Base-by-base conservation (phyloP, 768 basidiomycete species). In the Dictyophora rubrovolvata region DNA sequence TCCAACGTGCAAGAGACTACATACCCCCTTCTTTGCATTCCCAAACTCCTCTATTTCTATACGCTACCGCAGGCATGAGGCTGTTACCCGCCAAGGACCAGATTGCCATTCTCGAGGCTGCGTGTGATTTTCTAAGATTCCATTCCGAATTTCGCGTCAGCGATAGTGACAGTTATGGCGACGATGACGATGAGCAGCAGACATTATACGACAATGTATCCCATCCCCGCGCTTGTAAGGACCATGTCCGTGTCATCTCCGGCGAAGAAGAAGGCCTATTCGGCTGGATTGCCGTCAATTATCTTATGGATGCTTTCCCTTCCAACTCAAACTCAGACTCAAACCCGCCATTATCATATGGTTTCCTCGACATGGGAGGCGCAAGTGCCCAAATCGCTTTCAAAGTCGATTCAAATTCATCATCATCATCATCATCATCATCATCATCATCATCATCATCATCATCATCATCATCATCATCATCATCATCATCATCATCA, bases 361-460 rank as follows among this genome's bases (percentile, higher is more conserved):
- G 96, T 5, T 99, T 99, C 71, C 76, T 99, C 63, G 96, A 99
- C 69, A 99, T 98, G 96, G 96, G 96, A 55, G 95, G 96, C 22
- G 96, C 96, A 17, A 97, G 94, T 14, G 98, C 95, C 8, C 96
- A 99, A 71, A 94, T 99, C 62, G 96, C 96, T 11, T 99, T 98
- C 67, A 63, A 67, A 18, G 69, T 74, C 6, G 85, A 83, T 72
- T 73, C 48, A 70, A 28, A 5, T 49, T 48, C 28, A 28, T 28
- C 28, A 28, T 28, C n/a, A n/a, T n/a, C n/a, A n/a, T n/a, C n/a
- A n/a, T n/a, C n/a, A n/a, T n/a, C n/a, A n/a, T n/a, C n/a, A n/a
- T n/a, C n/a, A n/a, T n/a, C n/a, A n/a, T n/a, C n/a, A 68, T n/a
- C n/a, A n/a, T n/a, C n/a, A n/a, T n/a, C n/a, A n/a, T n/a, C n/a